Percentiles rank a stretch among this genome's conserved stretches.
Conservation (phyloP, 2,329 filamentous ascomycete genomes). For the Aureobasidium pullulans region DNA sequence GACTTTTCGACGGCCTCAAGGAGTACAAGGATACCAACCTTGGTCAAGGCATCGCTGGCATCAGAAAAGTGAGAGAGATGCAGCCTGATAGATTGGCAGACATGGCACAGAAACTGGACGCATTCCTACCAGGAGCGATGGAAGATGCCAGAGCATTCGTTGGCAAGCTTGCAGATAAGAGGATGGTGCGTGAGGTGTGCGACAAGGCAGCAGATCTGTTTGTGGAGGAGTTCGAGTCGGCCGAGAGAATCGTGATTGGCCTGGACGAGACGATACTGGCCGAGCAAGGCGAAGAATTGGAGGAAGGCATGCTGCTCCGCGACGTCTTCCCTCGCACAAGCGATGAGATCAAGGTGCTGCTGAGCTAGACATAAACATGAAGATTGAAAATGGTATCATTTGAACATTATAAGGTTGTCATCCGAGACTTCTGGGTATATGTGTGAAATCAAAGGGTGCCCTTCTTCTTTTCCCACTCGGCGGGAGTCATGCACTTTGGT, state of each 20-base stretch:
- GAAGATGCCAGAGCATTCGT: conserved; percentile 86
- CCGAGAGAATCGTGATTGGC: conserved; percentile 54
- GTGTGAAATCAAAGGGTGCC: conserved; percentile 11
- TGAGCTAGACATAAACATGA: conserved; percentile 40
- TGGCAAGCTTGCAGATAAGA: conserved; percentile 63
- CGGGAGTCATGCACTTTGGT: conserved; percentile 84
- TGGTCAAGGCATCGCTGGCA: conserved; percentile 22
- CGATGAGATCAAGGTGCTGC: conserved; percentile 55
- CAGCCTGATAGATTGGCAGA: conserved; percentile 53
- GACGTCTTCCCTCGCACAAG: conserved; percentile 57
- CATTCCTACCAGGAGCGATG: conserved; percentile 84
- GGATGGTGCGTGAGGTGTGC: conserved; percentile 66
- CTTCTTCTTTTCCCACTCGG: conserved; percentile 73
- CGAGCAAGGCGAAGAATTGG: conserved; percentile 28
- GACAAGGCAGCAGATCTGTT: conserved; percentile 78
- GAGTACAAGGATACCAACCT: conserved; percentile 30
- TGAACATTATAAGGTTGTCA: conserved; percentile 1
- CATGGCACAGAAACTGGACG: conserved; percentile 72
- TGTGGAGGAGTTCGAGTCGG: conserved; percentile 71
- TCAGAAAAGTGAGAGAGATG: conserved; percentile 50
- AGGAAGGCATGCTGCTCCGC: conserved; percentile 37
- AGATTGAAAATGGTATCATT: conserved; percentile 2
- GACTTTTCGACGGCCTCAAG: conserved; percentile 53
- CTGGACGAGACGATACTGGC: conserved; percentile 46
- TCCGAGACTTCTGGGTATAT: neutral